A percentile compares a stretch with the other conserved stretches of the same genome.
These are phyloP conservation scores for Hypoxylon cercidicola DNA, from an alignment of 495 filamentous ascomycete genomes.

Conservation along the genomic window DNA sequence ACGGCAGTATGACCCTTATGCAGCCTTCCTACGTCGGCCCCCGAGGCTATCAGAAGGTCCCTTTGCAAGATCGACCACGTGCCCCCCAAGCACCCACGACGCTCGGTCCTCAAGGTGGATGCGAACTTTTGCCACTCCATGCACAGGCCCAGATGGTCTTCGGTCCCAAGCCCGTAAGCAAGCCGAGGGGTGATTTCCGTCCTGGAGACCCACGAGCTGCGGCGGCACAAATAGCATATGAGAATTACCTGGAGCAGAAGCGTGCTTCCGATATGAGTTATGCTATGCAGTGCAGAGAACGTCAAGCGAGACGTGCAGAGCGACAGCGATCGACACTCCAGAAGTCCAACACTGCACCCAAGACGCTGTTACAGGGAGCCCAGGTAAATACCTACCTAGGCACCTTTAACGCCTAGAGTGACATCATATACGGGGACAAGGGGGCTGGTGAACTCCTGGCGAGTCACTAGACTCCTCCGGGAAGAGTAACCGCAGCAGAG, in stretches of 20 bases:
- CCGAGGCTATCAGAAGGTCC: too few species aligned
- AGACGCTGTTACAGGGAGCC: not conserved
- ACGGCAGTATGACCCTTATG: too few species aligned
- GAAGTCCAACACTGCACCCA: not conserved
- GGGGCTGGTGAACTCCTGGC: too few species aligned
- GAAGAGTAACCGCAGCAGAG: too few species aligned
- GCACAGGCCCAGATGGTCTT: slow-evolving; percentile 35
- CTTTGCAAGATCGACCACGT: not conserved
- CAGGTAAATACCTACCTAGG: not conserved
- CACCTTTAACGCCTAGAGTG: too few species aligned
- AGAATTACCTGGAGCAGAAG: slow-evolving; percentile 54
- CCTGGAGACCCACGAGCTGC: slow-evolving; percentile 27
- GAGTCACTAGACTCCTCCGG: too few species aligned
- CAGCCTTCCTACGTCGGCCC: too few species aligned
- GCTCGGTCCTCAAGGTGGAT: not conserved
- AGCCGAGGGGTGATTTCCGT: slow-evolving; percentile 31
- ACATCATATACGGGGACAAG: too few species aligned
- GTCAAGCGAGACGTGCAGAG: slow-evolving; percentile 53
- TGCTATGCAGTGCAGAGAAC: slow-evolving; percentile 53
- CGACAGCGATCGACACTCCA: slow-evolving; percentile 32
- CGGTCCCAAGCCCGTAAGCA: slow-evolving; percentile 42
- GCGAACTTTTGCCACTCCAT: slow-evolving; percentile 12
- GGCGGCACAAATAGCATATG: slow-evolving; percentile 52
- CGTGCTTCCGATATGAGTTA: slow-evolving; percentile 53
- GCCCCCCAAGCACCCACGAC: not conserved